Percentiles rank a stretch among this genome's conserved stretches.
phyloP scores from a whole-genome alignment of 2,329 filamentous ascomycete genomes.

The Stachybotrys chlorohalonatus region DNA sequence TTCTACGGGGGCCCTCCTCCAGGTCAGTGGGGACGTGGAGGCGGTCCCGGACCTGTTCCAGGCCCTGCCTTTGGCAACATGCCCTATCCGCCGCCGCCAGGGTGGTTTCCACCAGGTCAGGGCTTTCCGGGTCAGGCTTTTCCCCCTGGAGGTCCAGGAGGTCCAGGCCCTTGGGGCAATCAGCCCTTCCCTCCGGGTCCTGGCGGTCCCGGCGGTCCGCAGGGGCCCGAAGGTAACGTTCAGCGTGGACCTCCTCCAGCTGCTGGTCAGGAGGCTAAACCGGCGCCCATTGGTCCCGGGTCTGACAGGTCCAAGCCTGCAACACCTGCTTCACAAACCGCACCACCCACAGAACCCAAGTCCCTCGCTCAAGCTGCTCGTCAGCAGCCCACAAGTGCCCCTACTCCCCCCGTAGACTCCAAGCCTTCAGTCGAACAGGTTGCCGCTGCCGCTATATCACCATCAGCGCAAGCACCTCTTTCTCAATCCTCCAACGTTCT shows the following conservation, averaged over 20 bases:
- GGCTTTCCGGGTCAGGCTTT: constrained; percentile 47
- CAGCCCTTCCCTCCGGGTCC: constrained; percentile 52
- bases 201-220: constrained; percentile 39
- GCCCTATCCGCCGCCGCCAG: constrained; percentile 68
- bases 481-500: constrained; percentile 24
- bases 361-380: constrained; percentile 34
- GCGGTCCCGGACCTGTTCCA: constrained; percentile 46
- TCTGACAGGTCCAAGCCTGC: constrained; percentile 38
- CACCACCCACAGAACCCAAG: constrained; percentile 46
- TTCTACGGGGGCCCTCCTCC: constrained; percentile 41
- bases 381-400: constrained; percentile 36
- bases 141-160: constrained; percentile 42
- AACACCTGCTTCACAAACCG: constrained; percentile 33
- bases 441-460: constrained; percentile 34
- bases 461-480: constrained; percentile 25
- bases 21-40: constrained; percentile 45
- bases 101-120: constrained; percentile 72
- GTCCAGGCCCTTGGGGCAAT: constrained; percentile 49
- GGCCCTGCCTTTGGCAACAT: constrained; percentile 57
- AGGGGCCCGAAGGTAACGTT: constrained; percentile 39
- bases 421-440: constrained; percentile 48
- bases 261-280: constrained; percentile 30
- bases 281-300: constrained; percentile 41
- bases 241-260: constrained; percentile 40
- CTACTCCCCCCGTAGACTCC: constrained; percentile 57